Percentiles rank a stretch among this genome's conserved stretches.
These are phyloP conservation scores for Colletotrichum lini DNA, from an alignment of 2,329 filamentous ascomycete species.

Conservation along the genomic window DNA sequence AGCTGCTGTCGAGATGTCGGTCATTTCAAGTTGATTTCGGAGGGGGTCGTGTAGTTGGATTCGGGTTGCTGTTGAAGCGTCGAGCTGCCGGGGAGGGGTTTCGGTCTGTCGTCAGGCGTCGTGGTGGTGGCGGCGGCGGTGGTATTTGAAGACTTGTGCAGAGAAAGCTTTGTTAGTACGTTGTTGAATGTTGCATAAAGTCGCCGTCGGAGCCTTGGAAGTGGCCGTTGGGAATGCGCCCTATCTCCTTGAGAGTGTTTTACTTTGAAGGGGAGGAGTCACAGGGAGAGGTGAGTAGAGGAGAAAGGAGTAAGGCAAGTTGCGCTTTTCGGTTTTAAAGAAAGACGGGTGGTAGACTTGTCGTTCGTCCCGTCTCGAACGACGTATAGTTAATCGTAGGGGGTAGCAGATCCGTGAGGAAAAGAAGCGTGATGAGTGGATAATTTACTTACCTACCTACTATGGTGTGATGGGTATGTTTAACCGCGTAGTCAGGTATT, in stretches of 20 bases:
- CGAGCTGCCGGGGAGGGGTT: constrained; percentile 8
- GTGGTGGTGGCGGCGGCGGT: not conserved
- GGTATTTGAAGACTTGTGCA: not conserved
- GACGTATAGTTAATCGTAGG: not conserved
- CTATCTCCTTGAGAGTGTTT: constrained; percentile 15
- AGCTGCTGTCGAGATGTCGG: constrained; percentile 52
- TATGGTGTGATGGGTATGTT: no score
- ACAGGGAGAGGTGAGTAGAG: not conserved
- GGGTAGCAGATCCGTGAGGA: constrained; percentile 22
- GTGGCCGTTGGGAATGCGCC: constrained; percentile 30
- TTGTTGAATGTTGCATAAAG: constrained; percentile 9
- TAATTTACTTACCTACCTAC: not conserved
- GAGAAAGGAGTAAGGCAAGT: not conserved
- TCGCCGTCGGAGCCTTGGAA: constrained; percentile 9
- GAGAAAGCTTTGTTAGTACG: constrained; percentile 10
- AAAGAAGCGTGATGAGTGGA: constrained; percentile 34
- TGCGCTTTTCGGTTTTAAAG: constrained; percentile 17
- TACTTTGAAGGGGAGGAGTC: not conserved
- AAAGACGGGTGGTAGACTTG: constrained; percentile 22
- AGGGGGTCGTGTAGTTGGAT: not conserved
- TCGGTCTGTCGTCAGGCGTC: constrained; percentile 12
- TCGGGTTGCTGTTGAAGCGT: constrained; percentile 31
- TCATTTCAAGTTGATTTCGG: constrained; percentile 43
- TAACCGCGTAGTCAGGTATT: no score
- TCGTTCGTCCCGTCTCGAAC: constrained; percentile 39